Evolutionary conservation across 2,329 filamentous ascomycete species (phyloP), one percentile per base, ranked within the genome.

Genomic region (Ophiobolus disseminans): DNA sequence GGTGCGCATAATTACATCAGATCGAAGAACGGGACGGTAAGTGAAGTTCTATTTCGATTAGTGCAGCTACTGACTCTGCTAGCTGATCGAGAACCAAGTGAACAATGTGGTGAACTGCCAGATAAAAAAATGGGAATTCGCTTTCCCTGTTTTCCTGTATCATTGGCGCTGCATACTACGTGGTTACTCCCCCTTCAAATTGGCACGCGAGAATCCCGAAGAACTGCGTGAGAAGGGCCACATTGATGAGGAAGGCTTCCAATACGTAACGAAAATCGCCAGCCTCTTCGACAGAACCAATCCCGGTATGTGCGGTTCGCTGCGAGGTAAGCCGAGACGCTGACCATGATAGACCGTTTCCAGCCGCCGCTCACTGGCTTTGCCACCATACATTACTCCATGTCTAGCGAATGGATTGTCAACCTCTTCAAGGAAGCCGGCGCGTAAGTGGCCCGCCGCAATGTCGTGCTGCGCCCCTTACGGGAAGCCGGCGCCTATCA

Each of bases 1-100:
- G 63, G 68, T 19, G 70, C 69, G 3, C 55, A 66, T 38, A 59
- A 62, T 11, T 73, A 73, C 45, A 70, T 72, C 34, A 60, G 56
- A 26, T 66, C 67, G 1, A 73, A 73, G 25, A 66, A 63, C 36
- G 63, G 65, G 20, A 73, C 69, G 2, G 70, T 72, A 50, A 68
- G 69, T 64, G 2, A 8, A 14, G 3, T 21, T 20, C 9, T 19
- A 22, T 36, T 1, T 37, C 20, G 14, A 36, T 19, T 6, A 19
- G 11, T 5, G 30, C 20, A 17, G 25, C 13, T 19, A 38, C 62
- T 69, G 32, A 69, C 36, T 10, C 10, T 19, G 37, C 11, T 39
- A 73, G 70, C 43, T 60, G 25, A 53, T 68, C n/a, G 64, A 66
- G 32, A 62, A 57, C 23, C 63, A 69, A 51, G 67, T 72, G 28